phyloP scores from a whole-genome alignment of 2,329 filamentous ascomycete genomes.

The Thyridium curvatum region DNA sequence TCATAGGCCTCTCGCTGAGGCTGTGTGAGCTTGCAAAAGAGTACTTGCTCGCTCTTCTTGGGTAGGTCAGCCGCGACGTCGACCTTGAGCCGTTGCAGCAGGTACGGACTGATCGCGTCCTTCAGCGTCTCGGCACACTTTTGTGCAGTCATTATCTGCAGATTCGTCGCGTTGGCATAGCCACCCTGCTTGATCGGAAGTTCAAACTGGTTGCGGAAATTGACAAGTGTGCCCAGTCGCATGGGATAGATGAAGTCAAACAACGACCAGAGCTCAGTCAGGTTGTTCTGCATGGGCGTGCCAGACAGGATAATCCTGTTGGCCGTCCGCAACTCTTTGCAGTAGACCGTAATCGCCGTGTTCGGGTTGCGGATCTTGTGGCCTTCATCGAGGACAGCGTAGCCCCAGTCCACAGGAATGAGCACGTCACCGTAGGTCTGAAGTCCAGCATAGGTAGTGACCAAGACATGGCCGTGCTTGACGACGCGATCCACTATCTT shows the following conservation, averaged over 20 bases:
- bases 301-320: conserved; percentile 92
- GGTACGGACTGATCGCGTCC: conserved; percentile 86
- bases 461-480: conserved; percentile 80
- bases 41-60: conserved; percentile 90
- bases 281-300: conserved; percentile 95
- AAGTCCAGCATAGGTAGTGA: conserved; percentile 94
- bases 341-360: conserved; percentile 87
- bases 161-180: conserved; percentile 89
- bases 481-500: conserved; percentile 78
- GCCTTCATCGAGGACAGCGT: conserved; percentile 90
- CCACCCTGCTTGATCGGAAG: conserved; percentile 89
- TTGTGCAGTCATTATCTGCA: conserved; percentile 90
- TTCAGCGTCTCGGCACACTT: conserved; percentile 93
- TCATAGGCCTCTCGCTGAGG: conserved; percentile 77
- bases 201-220: conserved; percentile 87
- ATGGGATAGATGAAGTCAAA: conserved; percentile 98
- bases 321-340: conserved; percentile 85
- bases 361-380: conserved; percentile 98
- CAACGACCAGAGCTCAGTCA: conserved; percentile 91
- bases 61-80: conserved; percentile 92
- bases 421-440: conserved; percentile 84
- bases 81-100: conserved; percentile 85
- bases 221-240: conserved; percentile 84
- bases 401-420: conserved; percentile 82
- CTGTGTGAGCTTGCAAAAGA: conserved; percentile 88